A percentile compares a stretch with the other conserved stretches of the same genome.
These are phyloP conservation scores for Hyaloperonospora brassicae DNA, from an alignment of 352 stramenopile genomes.

Conservation along the genomic window DNA sequence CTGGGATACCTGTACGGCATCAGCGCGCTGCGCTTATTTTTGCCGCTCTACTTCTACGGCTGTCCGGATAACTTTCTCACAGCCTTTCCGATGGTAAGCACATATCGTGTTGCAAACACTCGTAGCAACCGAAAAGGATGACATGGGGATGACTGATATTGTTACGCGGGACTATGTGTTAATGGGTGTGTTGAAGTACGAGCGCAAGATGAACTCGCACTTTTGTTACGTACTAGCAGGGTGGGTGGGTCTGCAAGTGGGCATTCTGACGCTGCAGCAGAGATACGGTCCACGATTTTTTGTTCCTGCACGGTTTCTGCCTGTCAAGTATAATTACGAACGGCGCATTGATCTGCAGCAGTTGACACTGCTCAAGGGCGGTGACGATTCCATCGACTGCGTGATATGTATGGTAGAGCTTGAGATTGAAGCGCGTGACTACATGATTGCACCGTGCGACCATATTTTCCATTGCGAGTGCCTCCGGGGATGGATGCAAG, in stretches of 20 bases:
- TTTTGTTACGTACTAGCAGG: conserved; percentile 74
- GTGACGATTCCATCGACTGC: conserved; percentile 66
- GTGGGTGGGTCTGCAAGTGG: conserved; percentile 91
- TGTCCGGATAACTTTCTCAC: conserved; percentile 90
- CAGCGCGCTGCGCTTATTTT: conserved; percentile 86
- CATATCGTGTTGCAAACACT: background rate
- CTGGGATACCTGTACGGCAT: conserved; percentile 93
- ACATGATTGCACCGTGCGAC: conserved; percentile 95
- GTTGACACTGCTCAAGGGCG: conserved; percentile 56
- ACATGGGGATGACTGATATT: too few species aligned
- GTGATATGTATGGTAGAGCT: conserved; percentile 86
- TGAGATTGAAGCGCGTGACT: conserved; percentile 73
- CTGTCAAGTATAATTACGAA: conserved; percentile 97
- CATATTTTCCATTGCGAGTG: conserved; percentile 94
- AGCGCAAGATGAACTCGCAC: conserved; percentile 52
- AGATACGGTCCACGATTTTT: conserved; percentile 92
- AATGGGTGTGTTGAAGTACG: conserved; percentile 38
- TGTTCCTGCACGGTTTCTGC: conserved; percentile 91
- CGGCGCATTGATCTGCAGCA: conserved; percentile 69
- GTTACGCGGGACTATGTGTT: background rate
- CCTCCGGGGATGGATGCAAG: conserved; percentile 94
- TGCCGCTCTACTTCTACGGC: conserved; percentile 95
- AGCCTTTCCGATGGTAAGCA: conserved; percentile 68
- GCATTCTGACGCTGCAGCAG: conserved; percentile 88
- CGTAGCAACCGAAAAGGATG: too few species aligned